These are phyloP conservation scores for Fagopyrum homotropicum DNA, from an alignment of 148 eudicot species.

Conservation along the genomic window DNA sequence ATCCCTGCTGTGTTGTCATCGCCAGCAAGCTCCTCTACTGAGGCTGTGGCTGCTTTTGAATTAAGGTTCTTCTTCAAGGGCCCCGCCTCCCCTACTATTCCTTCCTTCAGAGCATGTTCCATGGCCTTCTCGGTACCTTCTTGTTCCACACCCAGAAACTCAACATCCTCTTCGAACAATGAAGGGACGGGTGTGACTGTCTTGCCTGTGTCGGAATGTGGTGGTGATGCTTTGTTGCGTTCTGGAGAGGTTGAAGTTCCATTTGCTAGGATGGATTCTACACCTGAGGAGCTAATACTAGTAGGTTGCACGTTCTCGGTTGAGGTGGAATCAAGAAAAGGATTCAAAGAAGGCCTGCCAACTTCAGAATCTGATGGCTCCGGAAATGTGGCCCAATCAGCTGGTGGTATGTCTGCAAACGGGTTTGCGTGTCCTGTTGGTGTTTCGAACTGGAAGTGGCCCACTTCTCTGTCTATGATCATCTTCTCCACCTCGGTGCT, in stretches of 20 bases:
- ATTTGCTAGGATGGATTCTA: neutral
- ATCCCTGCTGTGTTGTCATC: slow-evolving; percentile 40
- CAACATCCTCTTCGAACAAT: slow-evolving; percentile 93
- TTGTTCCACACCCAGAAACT: slow-evolving; percentile 90
- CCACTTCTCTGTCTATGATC: slow-evolving; percentile 26
- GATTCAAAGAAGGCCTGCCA: neutral
- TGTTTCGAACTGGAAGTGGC: slow-evolving; percentile 41
- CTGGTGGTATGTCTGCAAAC: neutral
- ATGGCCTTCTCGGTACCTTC: slow-evolving; percentile 96
- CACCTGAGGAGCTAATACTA: slow-evolving; percentile 1
- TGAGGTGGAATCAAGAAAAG: slow-evolving; percentile 5
- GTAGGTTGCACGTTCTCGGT: neutral
- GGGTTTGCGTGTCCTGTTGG: slow-evolving; percentile 12
- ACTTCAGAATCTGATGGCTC: slow-evolving; percentile 8
- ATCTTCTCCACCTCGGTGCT: slow-evolving; percentile 19
- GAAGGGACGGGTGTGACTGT: slow-evolving; percentile 32
- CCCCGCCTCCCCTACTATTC: slow-evolving; percentile 97
- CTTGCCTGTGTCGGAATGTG: neutral
- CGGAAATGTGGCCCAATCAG: slow-evolving; percentile 7
- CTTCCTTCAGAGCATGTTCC: slow-evolving; percentile 95
- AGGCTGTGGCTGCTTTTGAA: slow-evolving; percentile 11
- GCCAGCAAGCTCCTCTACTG: slow-evolving; percentile 13
- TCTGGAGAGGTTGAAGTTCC: neutral
- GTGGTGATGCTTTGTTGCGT: neutral
- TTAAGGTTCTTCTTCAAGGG: slow-evolving; percentile 58